A percentile compares a stretch with the other conserved stretches of the same genome.
Evolutionary conservation across 495 filamentous ascomycete genomes (phyloP).

Genomic region (Trichoderma orchidacearum): DNA sequence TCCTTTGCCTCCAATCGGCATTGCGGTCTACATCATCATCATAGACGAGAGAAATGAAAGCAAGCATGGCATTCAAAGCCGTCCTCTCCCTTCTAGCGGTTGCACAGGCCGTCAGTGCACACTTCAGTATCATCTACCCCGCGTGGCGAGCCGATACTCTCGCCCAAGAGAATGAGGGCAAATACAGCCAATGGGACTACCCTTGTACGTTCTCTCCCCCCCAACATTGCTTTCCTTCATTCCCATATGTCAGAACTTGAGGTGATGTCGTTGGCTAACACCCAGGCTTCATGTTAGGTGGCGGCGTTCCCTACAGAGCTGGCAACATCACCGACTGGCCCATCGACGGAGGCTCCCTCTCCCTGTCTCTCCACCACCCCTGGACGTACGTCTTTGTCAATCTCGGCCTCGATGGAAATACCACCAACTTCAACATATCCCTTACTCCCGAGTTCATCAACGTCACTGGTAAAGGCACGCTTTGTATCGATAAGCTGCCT

Average conservation of each 20-base stretch:
- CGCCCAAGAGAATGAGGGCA: slow-evolving; percentile 5
- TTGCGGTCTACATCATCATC: background rate
- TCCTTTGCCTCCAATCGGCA: background rate
- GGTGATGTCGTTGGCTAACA: background rate
- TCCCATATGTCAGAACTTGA: too few species aligned
- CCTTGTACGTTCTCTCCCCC: slow-evolving; percentile 29
- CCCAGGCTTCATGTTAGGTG: slow-evolving; percentile 26
- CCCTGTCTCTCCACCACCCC: slow-evolving; percentile 35
- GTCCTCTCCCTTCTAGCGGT: slow-evolving; percentile 18
- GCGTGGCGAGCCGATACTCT: slow-evolving; percentile 41
- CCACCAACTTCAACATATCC: slow-evolving; percentile 45
- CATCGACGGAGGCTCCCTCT: slow-evolving; percentile 38
- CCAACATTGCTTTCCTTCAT: background rate
- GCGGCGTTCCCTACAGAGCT: slow-evolving; percentile 32
- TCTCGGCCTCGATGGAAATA: slow-evolving; percentile 41
- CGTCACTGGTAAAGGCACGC: slow-evolving; percentile 44
- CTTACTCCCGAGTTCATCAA: slow-evolving; percentile 39
- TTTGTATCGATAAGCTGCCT: slow-evolving; percentile 38
- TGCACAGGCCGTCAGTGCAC: slow-evolving; percentile 31
- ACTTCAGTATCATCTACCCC: slow-evolving; percentile 45
- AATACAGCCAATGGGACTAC: slow-evolving; percentile 39
- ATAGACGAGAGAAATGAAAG: background rate
- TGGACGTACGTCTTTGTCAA: slow-evolving; percentile 49
- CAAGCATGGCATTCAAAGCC: slow-evolving; percentile 15
- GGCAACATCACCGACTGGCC: slow-evolving; percentile 51